Evolutionary conservation across 768 basidiomycete genomes (phyloP).

Genomic region (Suillus variegatus): DNA sequence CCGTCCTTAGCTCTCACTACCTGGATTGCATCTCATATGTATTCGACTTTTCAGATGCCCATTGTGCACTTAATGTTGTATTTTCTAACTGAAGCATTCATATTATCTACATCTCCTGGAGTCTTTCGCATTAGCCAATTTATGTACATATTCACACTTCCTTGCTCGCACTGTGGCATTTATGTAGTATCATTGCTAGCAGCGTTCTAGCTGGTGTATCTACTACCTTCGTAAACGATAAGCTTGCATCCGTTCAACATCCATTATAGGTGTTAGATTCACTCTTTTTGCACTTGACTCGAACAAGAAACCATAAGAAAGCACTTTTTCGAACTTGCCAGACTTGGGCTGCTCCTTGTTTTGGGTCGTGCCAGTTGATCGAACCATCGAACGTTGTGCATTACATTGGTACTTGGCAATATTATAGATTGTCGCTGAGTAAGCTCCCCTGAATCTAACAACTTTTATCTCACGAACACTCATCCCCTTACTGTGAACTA

Average conservation of each 20-base stretch:
- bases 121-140: constrained; percentile 8
- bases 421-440: too few relatives aligned
- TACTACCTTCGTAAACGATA: neutral
- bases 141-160: neutral
- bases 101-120: constrained; percentile 2
- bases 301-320: neutral
- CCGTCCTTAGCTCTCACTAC: neutral
- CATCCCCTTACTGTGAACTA: neutral
- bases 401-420: too few relatives aligned
- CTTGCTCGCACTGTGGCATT: neutral
- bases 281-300: neutral
- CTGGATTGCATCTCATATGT: neutral
- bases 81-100: constrained; percentile 6
- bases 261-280: neutral
- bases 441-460: neutral
- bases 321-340: neutral
- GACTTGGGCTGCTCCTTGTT: neutral
- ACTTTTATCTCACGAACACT: neutral
- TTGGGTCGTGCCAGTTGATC: neutral
- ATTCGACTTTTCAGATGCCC: neutral
- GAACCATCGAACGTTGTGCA: too few relatives aligned
- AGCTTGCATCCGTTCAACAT: neutral
- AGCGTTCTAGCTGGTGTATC: neutral
- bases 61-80: constrained; percentile 9
- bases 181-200: neutral